phyloP scores from a whole-genome alignment of 176 grass and related monocot genomes.

The Phyllostachys edulis region DNA sequence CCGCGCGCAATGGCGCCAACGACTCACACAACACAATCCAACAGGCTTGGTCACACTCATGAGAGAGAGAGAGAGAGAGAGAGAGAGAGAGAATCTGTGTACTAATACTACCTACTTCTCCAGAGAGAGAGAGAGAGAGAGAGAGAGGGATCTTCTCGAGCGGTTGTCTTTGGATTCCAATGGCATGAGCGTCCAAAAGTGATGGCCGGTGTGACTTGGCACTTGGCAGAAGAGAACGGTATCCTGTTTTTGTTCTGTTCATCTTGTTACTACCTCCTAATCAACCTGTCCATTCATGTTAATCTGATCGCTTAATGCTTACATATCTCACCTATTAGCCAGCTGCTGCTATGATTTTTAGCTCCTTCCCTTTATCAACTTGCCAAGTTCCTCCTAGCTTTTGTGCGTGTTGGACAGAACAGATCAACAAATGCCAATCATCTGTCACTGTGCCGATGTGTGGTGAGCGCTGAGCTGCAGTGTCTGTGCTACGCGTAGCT shows the following conservation, averaged over 20 bases:
- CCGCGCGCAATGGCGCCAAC: not conserved
- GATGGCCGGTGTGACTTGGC: not conserved
- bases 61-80: not conserved
- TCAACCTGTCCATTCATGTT: not conserved
- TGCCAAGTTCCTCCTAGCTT: not conserved
- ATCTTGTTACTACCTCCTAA: not conserved
- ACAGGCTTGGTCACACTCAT: not conserved
- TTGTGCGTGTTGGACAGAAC: not conserved
- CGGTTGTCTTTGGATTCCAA: conserved; percentile 31
- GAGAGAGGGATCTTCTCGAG: conserved; percentile 25
- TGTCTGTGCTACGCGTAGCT: not conserved
- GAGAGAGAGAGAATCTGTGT: conserved; percentile 16
- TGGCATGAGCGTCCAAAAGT: conserved; percentile 29
- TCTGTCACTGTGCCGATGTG: conserved; percentile 6
- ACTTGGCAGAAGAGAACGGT: not conserved
- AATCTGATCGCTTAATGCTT: not conserved
- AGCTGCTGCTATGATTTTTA: not conserved
- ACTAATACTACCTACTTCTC: no score
- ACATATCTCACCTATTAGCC: not conserved
- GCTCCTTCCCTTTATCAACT: not conserved
- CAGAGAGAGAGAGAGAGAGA: not conserved
- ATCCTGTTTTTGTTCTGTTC: not conserved
- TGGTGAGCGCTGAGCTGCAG: not conserved
- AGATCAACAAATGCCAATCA: not conserved
- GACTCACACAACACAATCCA: not conserved